Evolutionary conservation across 371 early-diverging fungal genomes (phyloP).

Genomic region (Lichtheimia corymbifera): DNA sequence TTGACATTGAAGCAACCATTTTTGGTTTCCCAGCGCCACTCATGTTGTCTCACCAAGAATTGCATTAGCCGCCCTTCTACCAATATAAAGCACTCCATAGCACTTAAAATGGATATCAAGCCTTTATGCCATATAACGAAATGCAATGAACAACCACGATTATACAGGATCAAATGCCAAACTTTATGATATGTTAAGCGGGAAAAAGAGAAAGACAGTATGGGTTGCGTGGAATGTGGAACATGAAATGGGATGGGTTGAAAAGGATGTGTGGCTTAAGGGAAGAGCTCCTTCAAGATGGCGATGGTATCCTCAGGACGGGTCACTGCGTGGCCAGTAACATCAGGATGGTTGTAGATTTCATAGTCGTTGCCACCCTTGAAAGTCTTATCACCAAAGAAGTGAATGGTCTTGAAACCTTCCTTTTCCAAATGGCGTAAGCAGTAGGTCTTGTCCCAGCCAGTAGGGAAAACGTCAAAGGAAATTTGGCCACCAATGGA

Average conservation of each 20-base stretch:
- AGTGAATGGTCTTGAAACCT: constrained; percentile 92
- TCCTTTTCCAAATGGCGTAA: constrained; percentile 90
- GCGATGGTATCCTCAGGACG: constrained; percentile 91
- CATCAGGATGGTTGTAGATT: constrained; percentile 86
- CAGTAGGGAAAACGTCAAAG: constrained; percentile 99
- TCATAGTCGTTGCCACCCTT: constrained; percentile 99
- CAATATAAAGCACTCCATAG: no score
- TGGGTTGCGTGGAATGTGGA: constrained; percentile 9
- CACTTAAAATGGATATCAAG: no score
- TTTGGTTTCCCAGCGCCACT: no score
- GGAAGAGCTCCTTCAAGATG: constrained; percentile 85
- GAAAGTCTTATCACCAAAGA: constrained; percentile 99
- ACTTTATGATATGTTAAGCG: background rate
- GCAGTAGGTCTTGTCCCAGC: constrained; percentile 99
- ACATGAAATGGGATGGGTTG: background rate
- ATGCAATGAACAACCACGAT: no score
- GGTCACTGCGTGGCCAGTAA: constrained; percentile 90
- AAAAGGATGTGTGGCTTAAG: constrained; percentile 14
- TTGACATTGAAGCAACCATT: no score
- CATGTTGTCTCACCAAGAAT: no score
- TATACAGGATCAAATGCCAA: no score
- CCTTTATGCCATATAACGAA: no score
- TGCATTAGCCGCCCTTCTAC: no score
- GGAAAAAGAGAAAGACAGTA: constrained; percentile 19
- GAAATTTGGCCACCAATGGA: constrained; percentile 99